These are phyloP conservation scores for Saussurea involucrata DNA, from an alignment of 129 eudicot species.

Conservation along the genomic window DNA sequence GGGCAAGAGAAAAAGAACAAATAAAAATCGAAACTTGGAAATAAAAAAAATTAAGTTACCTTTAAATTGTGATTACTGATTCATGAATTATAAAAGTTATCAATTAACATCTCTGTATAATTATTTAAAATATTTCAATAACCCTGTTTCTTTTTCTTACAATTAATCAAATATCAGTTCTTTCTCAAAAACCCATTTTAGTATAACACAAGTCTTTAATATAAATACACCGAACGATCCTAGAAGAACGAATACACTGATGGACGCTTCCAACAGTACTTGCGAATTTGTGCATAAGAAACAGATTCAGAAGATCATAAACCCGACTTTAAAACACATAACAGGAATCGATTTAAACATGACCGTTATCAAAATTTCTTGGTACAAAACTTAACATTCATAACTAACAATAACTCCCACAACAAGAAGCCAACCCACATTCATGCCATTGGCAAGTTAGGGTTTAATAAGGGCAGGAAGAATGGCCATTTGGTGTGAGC, in stretches of 20 bases:
- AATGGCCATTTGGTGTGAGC: slow-evolving; percentile 52
- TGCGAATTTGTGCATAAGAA: neutral
- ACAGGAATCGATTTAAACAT: neutral
- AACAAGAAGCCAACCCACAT: slow-evolving; percentile 31
- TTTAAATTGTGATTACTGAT: neutral
- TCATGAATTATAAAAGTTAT: neutral
- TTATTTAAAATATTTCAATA: neutral
- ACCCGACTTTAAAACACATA: neutral
- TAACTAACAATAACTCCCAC: slow-evolving; percentile 28
- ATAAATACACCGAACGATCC: neutral
- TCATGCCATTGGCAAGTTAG: slow-evolving; percentile 38
- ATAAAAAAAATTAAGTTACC: neutral
- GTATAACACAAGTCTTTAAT: too few relatives aligned
- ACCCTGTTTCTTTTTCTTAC: neutral
- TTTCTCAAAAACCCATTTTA: too few relatives aligned
- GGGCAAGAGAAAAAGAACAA: neutral
- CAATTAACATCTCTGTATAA: neutral
- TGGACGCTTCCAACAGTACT: neutral
- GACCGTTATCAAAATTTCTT: neutral
- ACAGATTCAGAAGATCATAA: neutral
- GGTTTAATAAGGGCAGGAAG: slow-evolving; percentile 38
- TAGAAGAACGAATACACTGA: neutral
- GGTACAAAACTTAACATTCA: neutral
- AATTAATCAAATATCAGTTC: neutral
- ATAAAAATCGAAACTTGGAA: neutral